Percentiles rank a stretch among this genome's conserved stretches.
phyloP scores from a whole-genome alignment of 371 early-diverging fungal species.

The Dipsacomyces acuminosporus region DNA sequence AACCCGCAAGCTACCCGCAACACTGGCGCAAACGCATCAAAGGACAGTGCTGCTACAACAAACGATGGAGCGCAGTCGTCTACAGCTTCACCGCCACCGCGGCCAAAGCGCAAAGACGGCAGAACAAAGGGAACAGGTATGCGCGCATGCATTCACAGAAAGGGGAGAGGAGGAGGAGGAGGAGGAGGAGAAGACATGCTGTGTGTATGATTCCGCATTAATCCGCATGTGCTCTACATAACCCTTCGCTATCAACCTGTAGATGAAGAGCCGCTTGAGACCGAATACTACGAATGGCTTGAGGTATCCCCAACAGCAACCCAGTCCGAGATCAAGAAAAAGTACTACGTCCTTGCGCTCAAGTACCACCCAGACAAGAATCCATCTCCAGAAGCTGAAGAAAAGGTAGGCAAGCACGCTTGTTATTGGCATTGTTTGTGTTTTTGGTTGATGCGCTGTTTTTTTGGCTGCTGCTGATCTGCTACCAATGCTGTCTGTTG shows the following conservation, averaged over 20 bases:
- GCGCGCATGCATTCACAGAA: no score
- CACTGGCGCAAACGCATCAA: no score
- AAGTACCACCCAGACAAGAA: slow-evolving; percentile 97
- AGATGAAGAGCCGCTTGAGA: slow-evolving; percentile 64
- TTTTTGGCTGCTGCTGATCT: no score
- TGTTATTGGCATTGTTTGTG: no score
- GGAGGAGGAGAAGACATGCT: no score
- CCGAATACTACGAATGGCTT: slow-evolving; percentile 84
- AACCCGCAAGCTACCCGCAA: slow-evolving; percentile 7
- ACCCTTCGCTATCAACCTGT: no score
- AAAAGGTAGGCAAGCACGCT: slow-evolving; percentile 62
- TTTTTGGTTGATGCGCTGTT: no score
- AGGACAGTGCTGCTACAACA: neutral
- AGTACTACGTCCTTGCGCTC: slow-evolving; percentile 86
- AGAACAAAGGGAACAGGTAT: slow-evolving; percentile 53
- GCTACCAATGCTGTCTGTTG: no score
- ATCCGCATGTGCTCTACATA: no score
- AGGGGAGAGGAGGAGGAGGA: neutral
- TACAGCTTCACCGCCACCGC: slow-evolving; percentile 5
- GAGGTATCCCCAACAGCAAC: slow-evolving; percentile 80
- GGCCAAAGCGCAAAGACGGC: slow-evolving; percentile 32
- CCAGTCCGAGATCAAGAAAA: slow-evolving; percentile 87
- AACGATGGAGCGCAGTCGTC: slow-evolving; percentile 4
- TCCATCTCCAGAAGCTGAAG: slow-evolving; percentile 78
- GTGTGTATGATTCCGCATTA: no score